phyloP scores from a whole-genome alignment of 148 eudicot species.

The Rhododendron molle region DNA sequence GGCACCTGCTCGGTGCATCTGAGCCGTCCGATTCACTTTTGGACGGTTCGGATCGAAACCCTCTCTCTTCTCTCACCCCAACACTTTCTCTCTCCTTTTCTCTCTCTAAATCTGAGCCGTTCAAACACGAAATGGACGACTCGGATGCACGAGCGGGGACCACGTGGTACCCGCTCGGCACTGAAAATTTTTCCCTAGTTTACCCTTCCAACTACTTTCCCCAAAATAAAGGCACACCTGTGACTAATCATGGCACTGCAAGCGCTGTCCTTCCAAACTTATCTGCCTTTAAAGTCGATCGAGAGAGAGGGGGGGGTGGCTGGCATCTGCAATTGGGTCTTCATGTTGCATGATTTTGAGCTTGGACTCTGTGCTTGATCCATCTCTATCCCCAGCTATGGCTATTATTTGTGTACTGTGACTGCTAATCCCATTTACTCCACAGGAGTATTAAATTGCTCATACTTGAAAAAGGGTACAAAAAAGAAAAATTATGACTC shows the following conservation, averaged over 20 bases:
- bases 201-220: not conserved
- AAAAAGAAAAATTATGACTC: not conserved
- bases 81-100: too few species aligned
- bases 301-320: not conserved
- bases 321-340: not conserved
- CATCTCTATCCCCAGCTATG: slow-evolving; percentile 6
- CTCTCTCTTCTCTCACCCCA: too few species aligned
- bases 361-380: slow-evolving; percentile 1
- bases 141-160: too few species aligned
- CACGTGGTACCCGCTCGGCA: too few species aligned
- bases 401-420: not conserved
- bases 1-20: too few species aligned
- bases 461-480: not conserved
- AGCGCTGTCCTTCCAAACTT: not conserved
- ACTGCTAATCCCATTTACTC: not conserved
- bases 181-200: too few species aligned
- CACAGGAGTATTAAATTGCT: not conserved
- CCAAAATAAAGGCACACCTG: not conserved
- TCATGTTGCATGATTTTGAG: not conserved
- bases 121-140: too few species aligned
- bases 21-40: too few species aligned
- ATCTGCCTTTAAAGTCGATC: not conserved
- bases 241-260: not conserved
- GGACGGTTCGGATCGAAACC: too few species aligned
- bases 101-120: too few species aligned